phyloP scores from a whole-genome alignment of 805 yeast genomes.

The Starmerella floris region DNA sequence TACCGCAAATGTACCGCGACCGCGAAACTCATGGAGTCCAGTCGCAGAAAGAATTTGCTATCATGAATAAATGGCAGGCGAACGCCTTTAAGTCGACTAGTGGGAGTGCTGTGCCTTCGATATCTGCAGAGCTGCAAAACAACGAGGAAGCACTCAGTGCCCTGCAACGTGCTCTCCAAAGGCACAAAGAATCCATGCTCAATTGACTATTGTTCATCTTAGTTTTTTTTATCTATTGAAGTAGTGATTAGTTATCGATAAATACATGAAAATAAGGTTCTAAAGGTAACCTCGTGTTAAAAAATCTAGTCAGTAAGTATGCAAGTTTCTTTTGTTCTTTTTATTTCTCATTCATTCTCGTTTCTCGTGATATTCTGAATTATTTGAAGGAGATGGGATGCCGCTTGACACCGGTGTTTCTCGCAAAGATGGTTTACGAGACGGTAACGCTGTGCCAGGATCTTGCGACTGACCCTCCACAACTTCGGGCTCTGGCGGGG shows the following conservation, averaged over 20 bases:
- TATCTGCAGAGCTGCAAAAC: background rate
- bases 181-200: slow-evolving; percentile 3
- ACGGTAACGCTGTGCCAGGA: background rate
- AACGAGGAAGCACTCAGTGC: background rate
- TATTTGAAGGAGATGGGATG: no score
- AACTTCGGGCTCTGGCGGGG: slow-evolving; percentile 24
- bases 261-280: background rate
- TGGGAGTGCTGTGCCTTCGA: background rate
- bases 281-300: no score
- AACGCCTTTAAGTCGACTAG: no score
- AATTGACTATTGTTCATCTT: no score
- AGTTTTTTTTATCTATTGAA: no score
- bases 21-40: background rate
- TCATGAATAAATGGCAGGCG: slow-evolving; percentile 2
- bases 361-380: no score
- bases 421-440: background rate
- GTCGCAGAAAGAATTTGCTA: background rate
- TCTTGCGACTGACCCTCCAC: background rate
- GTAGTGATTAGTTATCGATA: background rate
- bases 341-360: background rate
- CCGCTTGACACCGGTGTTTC: no score
- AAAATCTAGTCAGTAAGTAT: no score
- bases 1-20: background rate
- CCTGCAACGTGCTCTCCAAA: background rate
- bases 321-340: background rate